Conservation (phyloP, 1,139 yeast genomes). For the Torulaspora globosa region DNA sequence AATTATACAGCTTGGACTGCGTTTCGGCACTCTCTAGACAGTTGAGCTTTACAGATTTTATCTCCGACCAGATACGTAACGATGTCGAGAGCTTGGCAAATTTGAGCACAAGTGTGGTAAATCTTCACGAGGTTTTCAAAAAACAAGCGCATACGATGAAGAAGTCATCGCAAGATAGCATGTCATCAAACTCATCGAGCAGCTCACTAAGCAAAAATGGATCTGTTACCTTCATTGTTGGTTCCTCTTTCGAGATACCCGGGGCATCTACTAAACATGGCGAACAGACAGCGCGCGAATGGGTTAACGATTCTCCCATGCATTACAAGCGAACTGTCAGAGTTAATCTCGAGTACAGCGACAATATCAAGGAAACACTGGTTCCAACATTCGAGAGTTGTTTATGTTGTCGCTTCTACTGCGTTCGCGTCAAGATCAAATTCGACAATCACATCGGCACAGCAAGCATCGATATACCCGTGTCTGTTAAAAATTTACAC, state of each 20-base stretch:
- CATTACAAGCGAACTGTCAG: constrained; percentile 28
- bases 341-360: constrained; percentile 33
- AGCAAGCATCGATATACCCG: constrained; percentile 37
- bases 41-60: constrained; percentile 26
- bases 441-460: constrained; percentile 36
- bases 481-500: constrained; percentile 35
- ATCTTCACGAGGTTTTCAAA: constrained; percentile 24
- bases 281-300: constrained; percentile 23
- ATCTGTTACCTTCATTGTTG: constrained; percentile 14
- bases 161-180: constrained; percentile 10
- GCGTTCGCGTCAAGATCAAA: constrained; percentile 36
- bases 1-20: constrained; percentile 18
- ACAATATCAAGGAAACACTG: constrained; percentile 41
- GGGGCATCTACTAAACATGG: constrained; percentile 19
- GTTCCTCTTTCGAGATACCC: constrained; percentile 14
- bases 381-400: constrained; percentile 59
- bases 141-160: constrained; percentile 28
- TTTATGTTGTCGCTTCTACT: constrained; percentile 50
- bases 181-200: constrained; percentile 10
- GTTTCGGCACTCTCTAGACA: constrained; percentile 15
- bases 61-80: constrained; percentile 20
- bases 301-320: constrained; percentile 23
- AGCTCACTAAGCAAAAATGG: constrained; percentile 7
- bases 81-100: constrained; percentile 29
- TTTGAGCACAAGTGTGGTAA: constrained; percentile 17